Evolutionary conservation across 495 filamentous ascomycete genomes (phyloP), one percentile per base, ranked within the genome.

Genomic region (Neurospora intermedia): DNA sequence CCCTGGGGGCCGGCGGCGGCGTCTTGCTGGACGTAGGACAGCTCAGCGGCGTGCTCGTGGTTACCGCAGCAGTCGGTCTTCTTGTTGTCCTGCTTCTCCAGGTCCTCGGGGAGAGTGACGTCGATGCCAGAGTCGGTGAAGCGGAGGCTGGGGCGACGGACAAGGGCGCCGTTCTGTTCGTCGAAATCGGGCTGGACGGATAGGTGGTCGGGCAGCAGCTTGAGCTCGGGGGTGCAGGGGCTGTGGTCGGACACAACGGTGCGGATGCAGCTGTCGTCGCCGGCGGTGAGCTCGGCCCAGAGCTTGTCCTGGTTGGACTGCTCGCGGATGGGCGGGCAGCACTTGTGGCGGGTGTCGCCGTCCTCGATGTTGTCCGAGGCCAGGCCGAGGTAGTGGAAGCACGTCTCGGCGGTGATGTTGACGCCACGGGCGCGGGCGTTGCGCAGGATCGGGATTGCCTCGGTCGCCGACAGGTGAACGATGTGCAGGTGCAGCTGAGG

Each of bases 191-290:
- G 76, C 15, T 72, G 46, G 18, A 77, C 72, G 69, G 84, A 78
- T 4, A 96, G 81, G 74, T 90, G 85, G 1, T 87, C 78, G 10
- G 94, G 94, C 0, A 99, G 88, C 40, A 95, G 87, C 84, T 99
- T 99, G 73, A 99, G 87, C 78, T 96, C 89, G 1, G 96, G 94
- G 1, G 96, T 99, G 84, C 96, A 99, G 15, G 96, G 96, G 38
- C 92, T 95, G 84, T 99, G 96, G 78, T 99, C 96, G 1, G 92
- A 95, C n/a, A 99, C 96, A 31, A 99, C 88, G 0, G 96, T 98
- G 80, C 91, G 88, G 81, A 99, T 94, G 77, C 96, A 92, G 48
- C 91, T 90, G 76, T 94, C 89, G 0, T 86, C 84, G 7, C 54
- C 54, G 73, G 87, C 84, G 70, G 87, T 83, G 9, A 98, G 82